Evolutionary conservation across 2,329 filamentous ascomycete species (phyloP).

Genomic region (Cylindrodendrum hubeiense): DNA sequence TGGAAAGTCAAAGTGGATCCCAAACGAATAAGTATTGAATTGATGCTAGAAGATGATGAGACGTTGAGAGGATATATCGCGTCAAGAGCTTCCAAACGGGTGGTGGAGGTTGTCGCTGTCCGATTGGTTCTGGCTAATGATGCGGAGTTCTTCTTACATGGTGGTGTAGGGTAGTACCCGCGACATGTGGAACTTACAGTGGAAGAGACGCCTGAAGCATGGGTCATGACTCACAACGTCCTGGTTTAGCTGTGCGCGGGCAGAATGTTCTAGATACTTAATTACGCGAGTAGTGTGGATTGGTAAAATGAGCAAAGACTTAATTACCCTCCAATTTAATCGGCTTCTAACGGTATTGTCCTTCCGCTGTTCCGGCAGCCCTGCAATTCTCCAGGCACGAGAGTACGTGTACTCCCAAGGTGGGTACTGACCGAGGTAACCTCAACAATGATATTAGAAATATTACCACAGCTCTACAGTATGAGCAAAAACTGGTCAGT

Average conservation of each 20-base stretch:
- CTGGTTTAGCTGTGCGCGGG: not conserved
- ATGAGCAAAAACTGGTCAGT: too few species aligned
- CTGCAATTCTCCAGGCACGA: not conserved
- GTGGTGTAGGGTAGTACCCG: not conserved
- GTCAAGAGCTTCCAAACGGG: not conserved
- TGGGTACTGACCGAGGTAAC: not conserved
- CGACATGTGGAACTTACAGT: not conserved
- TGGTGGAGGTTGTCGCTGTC: constrained; percentile 4
- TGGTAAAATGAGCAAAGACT: not conserved
- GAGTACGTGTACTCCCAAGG: not conserved
- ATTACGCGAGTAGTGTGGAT: not conserved
- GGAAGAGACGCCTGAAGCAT: not conserved
- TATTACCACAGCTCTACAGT: not conserved
- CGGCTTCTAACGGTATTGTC: not conserved
- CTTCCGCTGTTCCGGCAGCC: not conserved
- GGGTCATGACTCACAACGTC: not conserved
- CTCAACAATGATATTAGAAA: not conserved
- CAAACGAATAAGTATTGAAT: not conserved
- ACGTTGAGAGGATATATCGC: not conserved
- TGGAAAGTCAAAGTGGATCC: too few species aligned
- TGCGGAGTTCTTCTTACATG: not conserved
- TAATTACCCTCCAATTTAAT: not conserved
- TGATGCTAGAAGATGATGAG: not conserved
- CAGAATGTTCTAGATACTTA: not conserved
- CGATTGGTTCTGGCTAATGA: constrained; percentile 2